Conservation (phyloP, 106 monocot genomes). For the Dendrobium nobile region DNA sequence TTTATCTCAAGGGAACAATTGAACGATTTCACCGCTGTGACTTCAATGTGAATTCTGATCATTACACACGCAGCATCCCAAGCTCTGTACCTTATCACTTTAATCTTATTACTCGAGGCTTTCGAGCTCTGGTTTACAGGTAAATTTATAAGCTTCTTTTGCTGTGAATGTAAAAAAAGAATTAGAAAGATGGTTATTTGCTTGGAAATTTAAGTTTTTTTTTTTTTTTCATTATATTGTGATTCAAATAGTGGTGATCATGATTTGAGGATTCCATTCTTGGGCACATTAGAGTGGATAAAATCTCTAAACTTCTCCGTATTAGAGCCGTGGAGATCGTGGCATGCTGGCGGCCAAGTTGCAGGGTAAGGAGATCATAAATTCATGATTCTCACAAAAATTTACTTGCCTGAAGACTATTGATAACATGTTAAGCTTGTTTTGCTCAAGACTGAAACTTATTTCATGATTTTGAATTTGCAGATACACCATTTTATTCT, state of each 20-base stretch:
- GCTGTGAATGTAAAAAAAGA: background rate
- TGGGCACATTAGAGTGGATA: constrained; percentile 55
- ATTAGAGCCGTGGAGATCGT: constrained; percentile 56
- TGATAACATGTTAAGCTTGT: background rate
- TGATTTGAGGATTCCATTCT: constrained; percentile 26
- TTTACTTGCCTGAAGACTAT: background rate
- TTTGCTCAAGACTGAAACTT: background rate
- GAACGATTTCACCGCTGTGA: constrained; percentile 34
- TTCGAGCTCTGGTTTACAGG: constrained; percentile 44
- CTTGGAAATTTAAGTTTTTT: background rate
- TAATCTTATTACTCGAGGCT: constrained; percentile 35
- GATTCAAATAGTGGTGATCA: constrained; percentile 47
- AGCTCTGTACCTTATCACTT: constrained; percentile 35
- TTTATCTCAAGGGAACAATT: constrained; percentile 25
- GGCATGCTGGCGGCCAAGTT: constrained; percentile 49
- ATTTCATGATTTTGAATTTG: background rate
- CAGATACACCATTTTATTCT: constrained; percentile 47
- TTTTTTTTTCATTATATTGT: background rate
- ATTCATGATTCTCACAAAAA: background rate
- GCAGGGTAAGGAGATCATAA: constrained; percentile 37
- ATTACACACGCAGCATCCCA: constrained; percentile 13
- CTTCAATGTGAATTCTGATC: background rate
- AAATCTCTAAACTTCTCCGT: constrained; percentile 40
- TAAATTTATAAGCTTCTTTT: background rate
- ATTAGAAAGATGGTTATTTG: background rate